These are phyloP conservation scores for Achaetomium macrosporum DNA, from an alignment of 2,329 filamentous ascomycete species.

Conservation along the genomic window DNA sequence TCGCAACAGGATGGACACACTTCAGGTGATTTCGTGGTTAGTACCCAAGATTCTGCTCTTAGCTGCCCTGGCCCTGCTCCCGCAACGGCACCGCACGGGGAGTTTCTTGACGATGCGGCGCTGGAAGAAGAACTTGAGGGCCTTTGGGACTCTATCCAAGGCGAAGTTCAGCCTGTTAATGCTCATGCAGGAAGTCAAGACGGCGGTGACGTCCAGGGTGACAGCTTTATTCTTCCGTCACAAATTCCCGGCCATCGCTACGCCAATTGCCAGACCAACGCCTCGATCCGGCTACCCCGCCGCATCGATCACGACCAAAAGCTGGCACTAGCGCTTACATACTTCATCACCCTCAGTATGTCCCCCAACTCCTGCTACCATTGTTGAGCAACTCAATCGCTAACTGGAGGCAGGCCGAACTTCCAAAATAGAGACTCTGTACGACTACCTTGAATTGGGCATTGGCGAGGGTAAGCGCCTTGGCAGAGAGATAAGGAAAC, in stretches of 20 bases:
- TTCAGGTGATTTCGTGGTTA: slow-evolving; percentile 24
- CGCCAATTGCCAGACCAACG: slow-evolving; percentile 5
- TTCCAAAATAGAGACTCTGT: slow-evolving; percentile 12
- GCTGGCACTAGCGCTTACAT: slow-evolving; percentile 5
- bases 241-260: slow-evolving; percentile 18
- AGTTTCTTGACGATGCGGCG: slow-evolving; percentile 2
- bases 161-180: slow-evolving; percentile 17
- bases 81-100: background rate
- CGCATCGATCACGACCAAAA: slow-evolving; percentile 12
- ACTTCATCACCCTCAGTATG: slow-evolving; percentile 19
- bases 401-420: slow-evolving; percentile 14
- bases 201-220: background rate
- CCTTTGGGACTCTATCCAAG: slow-evolving; percentile 9
- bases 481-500: slow-evolving; percentile 4
- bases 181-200: slow-evolving; percentile 11
- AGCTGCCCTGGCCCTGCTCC: background rate
- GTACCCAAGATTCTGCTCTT: slow-evolving; percentile 16
- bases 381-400: background rate
- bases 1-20: slow-evolving; percentile 22
- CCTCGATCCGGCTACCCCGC: slow-evolving; percentile 8
- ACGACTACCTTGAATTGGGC: slow-evolving; percentile 14
- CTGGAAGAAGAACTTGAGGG: slow-evolving; percentile 7
- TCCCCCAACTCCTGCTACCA: background rate
- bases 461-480: slow-evolving; percentile 14
- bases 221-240: background rate